Evolutionary conservation across 257 asterid genomes (phyloP), one percentile per base, ranked within the genome.

Genomic region (Petunia secreta): DNA sequence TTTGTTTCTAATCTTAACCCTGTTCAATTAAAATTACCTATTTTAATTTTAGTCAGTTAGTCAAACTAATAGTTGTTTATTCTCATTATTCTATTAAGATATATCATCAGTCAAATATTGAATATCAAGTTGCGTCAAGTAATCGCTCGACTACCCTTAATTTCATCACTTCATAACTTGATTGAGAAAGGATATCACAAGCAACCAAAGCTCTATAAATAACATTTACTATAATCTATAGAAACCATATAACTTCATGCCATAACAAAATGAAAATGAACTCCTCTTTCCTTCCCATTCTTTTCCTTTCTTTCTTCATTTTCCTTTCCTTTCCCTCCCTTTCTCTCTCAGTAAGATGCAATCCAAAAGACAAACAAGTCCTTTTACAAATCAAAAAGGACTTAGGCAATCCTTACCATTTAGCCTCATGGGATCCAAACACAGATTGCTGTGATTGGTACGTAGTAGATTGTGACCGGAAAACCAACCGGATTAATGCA

Each of bases 361-460:
- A 92, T 79, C 89, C 94, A 48, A 80, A 87, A 10, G 97, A 92
- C 88, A 91, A 90, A 67, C 81, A 83, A 15, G 91, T 75, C 59
- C 92, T 92, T 14, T 79, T 89, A 8, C 57, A 87, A 62, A 87
- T 92, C 88, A 90, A 91, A 83, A 62, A 85, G 43, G 90, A 80
- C 63, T 77, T 91, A 7, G 79, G 84, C 82, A 87, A 87, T n/a
- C 92, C 93, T 43, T 84, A 87, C 81, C 81, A 53, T 8, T 59
- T 91, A 16, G 84, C 87, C 83, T 83, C 97, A 0, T 92, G 94
- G 93, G 54, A 85, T 15, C 88, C 94, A 1, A 44, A 86, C 1
- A 54, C 80, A 55, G 94, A 91, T 16, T 92, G 97, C 78, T 92
- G 97, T 64, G 34, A 76, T 0, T 90, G 97, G 96, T 74, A 82